Percentiles rank a stretch among this genome's conserved stretches.
Evolutionary conservation across 2,329 filamentous ascomycete genomes (phyloP).

Genomic region (Dissoconium aciculare): DNA sequence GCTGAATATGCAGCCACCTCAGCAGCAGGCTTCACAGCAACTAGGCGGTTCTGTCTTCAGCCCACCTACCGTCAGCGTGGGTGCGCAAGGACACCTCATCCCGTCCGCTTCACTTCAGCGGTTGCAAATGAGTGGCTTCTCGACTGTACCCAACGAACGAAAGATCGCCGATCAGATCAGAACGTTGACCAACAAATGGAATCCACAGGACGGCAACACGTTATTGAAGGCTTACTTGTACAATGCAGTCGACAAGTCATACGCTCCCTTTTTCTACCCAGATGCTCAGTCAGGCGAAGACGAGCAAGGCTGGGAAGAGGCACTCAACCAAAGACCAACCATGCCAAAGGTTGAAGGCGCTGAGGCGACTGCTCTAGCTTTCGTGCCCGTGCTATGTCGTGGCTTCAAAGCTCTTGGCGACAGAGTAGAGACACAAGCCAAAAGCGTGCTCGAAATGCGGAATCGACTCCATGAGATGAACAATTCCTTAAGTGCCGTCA

Average conservation of each 20-base stretch:
- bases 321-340: slow-evolving; percentile 62
- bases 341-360: slow-evolving; percentile 11
- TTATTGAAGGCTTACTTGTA: slow-evolving; percentile 76
- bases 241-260: slow-evolving; percentile 62
- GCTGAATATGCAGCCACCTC: slow-evolving; percentile 3
- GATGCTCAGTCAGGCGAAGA: slow-evolving; percentile 46
- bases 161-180: slow-evolving; percentile 60
- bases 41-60: slow-evolving; percentile 14
- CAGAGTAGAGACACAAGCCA: slow-evolving; percentile 57
- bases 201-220: slow-evolving; percentile 51
- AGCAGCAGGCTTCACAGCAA: slow-evolving; percentile 16
- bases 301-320: slow-evolving; percentile 69
- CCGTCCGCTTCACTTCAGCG: slow-evolving; percentile 17
- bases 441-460: slow-evolving; percentile 55
- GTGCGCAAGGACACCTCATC: slow-evolving; percentile 11
- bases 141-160: slow-evolving; percentile 41
- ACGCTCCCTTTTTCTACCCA: slow-evolving; percentile 63
- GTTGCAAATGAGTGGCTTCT: slow-evolving; percentile 12
- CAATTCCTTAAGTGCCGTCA: slow-evolving; percentile 52
- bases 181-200: slow-evolving; percentile 58
- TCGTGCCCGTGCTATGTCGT: slow-evolving; percentile 60
- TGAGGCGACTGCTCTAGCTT: slow-evolving; percentile 36
- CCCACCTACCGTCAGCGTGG: slow-evolving; percentile 12
- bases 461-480: slow-evolving; percentile 66
- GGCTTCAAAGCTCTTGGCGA: slow-evolving; percentile 60